phyloP scores from a whole-genome alignment of 225 moss, liverwort and hornwort species.

The Physcomitrellopsis africana region DNA sequence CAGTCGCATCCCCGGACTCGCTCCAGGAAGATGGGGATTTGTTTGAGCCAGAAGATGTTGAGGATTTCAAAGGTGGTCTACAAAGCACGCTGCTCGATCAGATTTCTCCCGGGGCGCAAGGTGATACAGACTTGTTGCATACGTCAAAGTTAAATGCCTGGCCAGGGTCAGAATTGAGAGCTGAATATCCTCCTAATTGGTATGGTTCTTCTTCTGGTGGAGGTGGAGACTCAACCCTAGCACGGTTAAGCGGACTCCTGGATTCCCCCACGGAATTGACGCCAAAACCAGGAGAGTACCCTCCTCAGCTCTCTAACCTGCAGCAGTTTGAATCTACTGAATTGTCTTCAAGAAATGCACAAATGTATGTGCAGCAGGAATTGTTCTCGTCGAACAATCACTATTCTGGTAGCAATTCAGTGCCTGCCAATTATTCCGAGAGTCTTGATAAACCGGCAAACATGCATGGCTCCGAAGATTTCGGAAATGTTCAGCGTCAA shows the following conservation, averaged over 20 bases:
- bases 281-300: slow-evolving; percentile 29
- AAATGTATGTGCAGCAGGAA: slow-evolving; percentile 32
- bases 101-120: slow-evolving; percentile 47
- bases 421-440: slow-evolving; percentile 20
- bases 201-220: slow-evolving; percentile 22
- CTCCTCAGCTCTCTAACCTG: slow-evolving; percentile 27
- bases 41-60: slow-evolving; percentile 50
- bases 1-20: slow-evolving; percentile 43
- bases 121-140: slow-evolving; percentile 17
- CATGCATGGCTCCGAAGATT: slow-evolving; percentile 21
- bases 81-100: slow-evolving; percentile 60
- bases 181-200: slow-evolving; percentile 39
- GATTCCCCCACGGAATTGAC: slow-evolving; percentile 50
- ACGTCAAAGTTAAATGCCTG: slow-evolving; percentile 32
- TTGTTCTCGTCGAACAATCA: slow-evolving; percentile 30
- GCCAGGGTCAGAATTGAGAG: slow-evolving; percentile 32
- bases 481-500: slow-evolving; percentile 29
- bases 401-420: slow-evolving; percentile 21
- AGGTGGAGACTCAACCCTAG: slow-evolving; percentile 30
- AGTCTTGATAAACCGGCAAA: slow-evolving; percentile 27
- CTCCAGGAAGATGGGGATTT: slow-evolving; percentile 53
- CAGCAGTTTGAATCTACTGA: slow-evolving; percentile 25
- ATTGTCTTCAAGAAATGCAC: slow-evolving; percentile 27
- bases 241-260: slow-evolving; percentile 43
- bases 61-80: slow-evolving; percentile 32